Evolutionary conservation across 2,329 filamentous ascomycete genomes (phyloP), one percentile per base, ranked within the genome.

Genomic region (Cladophialophora immunda): DNA sequence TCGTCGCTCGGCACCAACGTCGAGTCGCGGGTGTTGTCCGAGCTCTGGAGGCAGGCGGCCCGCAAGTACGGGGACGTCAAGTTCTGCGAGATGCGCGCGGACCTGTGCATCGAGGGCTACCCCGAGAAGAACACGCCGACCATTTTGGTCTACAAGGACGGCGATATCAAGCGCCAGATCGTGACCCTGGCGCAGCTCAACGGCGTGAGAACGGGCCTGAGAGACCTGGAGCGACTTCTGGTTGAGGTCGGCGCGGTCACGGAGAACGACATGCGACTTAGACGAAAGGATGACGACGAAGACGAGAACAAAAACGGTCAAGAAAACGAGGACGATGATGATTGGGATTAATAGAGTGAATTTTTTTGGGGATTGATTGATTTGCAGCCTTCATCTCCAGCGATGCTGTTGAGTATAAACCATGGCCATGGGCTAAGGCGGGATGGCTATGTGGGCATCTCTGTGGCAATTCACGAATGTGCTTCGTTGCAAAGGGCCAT

Each of bases 21-120:
- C 36, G 94, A 98, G 80, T 97, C 93, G 3, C 87, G 91, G 67
- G 84, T 97, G 3, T 81, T 98, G 73, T 89, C 90, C 0, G 91
- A 97, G 76, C 83, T 97, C 22, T 99, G 94, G 94, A 85, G 90
- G 38, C 89, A 93, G 75, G 86, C 95, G 47, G 94, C 95, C 0
- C 81, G 80, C 67, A 93, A 94, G 75, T 99, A 93, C 76, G 93
- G 93, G 22, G 94, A 99, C 71, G 84, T 99, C 78, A 99, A 99
- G 81, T 99, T 99, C 80, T 98, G 94, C 78, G 92, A 98, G 81
- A 98, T 99, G 73, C 87, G 90, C 73, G 95, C 90, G 6, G 90
- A 93, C 76, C 88, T 97, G 81, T 97, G 95, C 65, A 97, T 99
- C 73, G 95, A 98, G 78, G 93, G 93, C 47, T 99, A 99, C 78